Base-by-base conservation (phyloP, 2,329 filamentous ascomycete species). In the Claviceps sp. region DNA sequence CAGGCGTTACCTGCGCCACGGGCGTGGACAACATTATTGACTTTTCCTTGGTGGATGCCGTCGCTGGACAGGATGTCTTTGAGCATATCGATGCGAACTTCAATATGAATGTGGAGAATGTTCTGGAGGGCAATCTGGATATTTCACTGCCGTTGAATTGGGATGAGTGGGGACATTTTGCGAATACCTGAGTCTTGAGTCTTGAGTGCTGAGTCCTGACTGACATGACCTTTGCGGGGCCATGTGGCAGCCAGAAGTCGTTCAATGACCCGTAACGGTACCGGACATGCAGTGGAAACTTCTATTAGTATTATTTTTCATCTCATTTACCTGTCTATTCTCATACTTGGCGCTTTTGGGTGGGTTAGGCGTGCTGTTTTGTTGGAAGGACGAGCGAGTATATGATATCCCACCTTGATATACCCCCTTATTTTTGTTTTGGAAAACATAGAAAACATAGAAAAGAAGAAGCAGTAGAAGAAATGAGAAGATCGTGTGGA, bases 61-160 rank as follows among this genome's bases (percentile, higher is more conserved):
- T 72, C 26, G 71, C 71, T 1, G 74, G 75, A 1, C 64, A 77
- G n/a, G 75, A 79, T 45, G 65, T 79, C 1, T 78, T 78, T 56
- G 73, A 72, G 3, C 71, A 77, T 44, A 76, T 79, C 26, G 76
- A 77, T 47, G 76, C 76, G 2, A 75, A 64, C 47, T 79, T 79
- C 56, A 70, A 79, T 48, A 57, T 79, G 1, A 70, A 69, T 23
- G 72, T 78, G 23, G 76, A 79, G 55, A 74, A 76, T 17, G 75
- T 72, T 0, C 61, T 79, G 0, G 75, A 78, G 52, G 74, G 75
- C 0, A 78, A 78, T 50, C 62, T 79, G 2, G 76, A 79, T 46
- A 74, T 79, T 49, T 73, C 72, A 0, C 63, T 74, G 13, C 76
- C 75, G 0, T 70, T 75, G 1, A 76, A 76, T 43, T 79, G 75